Evolutionary conservation across 495 filamentous ascomycete species (phyloP), one percentile per base, ranked within the genome.

Genomic region (Penicillium diatomitis): DNA sequence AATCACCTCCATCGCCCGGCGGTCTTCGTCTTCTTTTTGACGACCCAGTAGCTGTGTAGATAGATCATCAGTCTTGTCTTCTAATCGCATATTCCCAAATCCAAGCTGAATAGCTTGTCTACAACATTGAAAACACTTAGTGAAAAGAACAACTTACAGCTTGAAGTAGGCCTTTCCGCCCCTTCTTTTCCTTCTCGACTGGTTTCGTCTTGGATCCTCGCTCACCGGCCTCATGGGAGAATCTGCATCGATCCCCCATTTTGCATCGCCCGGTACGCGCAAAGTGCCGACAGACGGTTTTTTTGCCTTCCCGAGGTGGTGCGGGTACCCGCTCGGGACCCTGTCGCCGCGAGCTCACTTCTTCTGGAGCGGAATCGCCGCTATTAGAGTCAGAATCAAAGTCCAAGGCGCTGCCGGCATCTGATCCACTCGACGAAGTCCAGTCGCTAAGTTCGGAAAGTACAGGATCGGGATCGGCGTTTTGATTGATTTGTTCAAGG

Each of bases 131-230:
- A 27, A 48, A 47, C 33, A 38, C 46, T 33, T 47, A 11, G 29
- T 40, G 32, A 30, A 32, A 30, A 32, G 2, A 8, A 41, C 38
- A n/a, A 69, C 74, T 62, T 57, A 79, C 76, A 48, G 72, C 65
- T 49, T 78, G 73, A 40, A 73, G 69, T 30, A 80, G 63, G 39
- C 75, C 69, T 57, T 73, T 75, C 38, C 64, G 66, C 43, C 63
- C 66, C 47, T 63, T 59, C 44, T 63, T 61, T 44, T 64, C 60
- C 49, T 63, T 65, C 40, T 64, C 63, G 6, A 33, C 39, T 5
- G 59, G 44, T 45, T 68, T 67, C 9, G 59, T n/a, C 48, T 71
- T 73, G 35, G 49, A 33, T 9, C 46, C 58, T 40, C 64, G 56
- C 38, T 71, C 63, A 2, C 65, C 42, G 32, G 47, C 49, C 30